Percentiles rank a stretch among this genome's conserved stretches.
Conservation (phyloP, 345 rosid species). For the Lumnitzera racemosa region DNA sequence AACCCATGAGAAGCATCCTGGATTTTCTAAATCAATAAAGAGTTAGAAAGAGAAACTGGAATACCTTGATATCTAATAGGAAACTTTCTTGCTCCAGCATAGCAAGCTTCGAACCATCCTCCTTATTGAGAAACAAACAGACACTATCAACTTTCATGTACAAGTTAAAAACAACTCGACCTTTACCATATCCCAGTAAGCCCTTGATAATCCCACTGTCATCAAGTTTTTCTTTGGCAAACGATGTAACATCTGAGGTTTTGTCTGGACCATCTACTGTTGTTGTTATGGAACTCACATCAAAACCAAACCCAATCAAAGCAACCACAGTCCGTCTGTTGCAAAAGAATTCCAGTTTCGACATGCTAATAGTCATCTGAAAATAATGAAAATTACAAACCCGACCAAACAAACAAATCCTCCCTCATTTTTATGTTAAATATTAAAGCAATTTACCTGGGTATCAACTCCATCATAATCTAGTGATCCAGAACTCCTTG, state of each 20-base stretch:
- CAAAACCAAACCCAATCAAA: conserved; percentile 87
- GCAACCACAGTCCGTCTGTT: conserved; percentile 95
- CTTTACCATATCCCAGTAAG: conserved; percentile 88
- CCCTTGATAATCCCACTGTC: conserved; percentile 74
- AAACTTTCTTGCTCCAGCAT: conserved; percentile 94
- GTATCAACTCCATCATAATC: conserved; percentile 89
- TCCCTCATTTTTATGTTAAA: conserved; percentile 9
- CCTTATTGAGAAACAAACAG: conserved; percentile 84
- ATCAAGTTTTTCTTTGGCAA: conserved; percentile 56
- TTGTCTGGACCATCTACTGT: conserved; percentile 25
- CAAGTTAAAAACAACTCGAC: conserved; percentile 80
- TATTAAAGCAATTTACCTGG: conserved; percentile 48
- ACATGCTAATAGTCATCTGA: conserved; percentile 97
- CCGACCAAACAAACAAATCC: conserved; percentile 6
- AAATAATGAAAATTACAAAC: conserved; percentile 12
- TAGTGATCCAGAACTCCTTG: conserved; percentile 63
- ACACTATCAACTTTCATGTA: conserved; percentile 89
- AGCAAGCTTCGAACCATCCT: conserved; percentile 95
- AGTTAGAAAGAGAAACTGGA: conserved; percentile 1
- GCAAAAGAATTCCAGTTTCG: conserved; percentile 91
- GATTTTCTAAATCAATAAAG: background rate
- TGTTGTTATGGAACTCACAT: conserved; percentile 41
- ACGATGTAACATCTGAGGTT: conserved; percentile 32
- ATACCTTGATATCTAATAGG: conserved; percentile 81
- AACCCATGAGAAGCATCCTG: background rate